Evolutionary conservation across 2,329 filamentous ascomycete genomes (phyloP), one percentile per base, ranked within the genome.

Genomic region (Zymoseptoria tritici): DNA sequence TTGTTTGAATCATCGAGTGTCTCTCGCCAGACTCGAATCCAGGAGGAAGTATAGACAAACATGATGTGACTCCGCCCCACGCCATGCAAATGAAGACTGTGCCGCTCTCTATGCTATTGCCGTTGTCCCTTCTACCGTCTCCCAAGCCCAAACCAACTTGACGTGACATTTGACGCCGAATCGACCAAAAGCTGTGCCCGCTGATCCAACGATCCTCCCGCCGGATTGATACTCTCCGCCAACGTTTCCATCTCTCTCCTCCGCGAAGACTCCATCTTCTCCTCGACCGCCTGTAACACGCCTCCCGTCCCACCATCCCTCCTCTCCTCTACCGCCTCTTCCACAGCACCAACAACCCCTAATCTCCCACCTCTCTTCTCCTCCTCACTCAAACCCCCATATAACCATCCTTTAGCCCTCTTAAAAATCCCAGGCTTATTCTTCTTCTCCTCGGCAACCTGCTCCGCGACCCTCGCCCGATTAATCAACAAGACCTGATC

Each of bases 381-480:
- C 58, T 74, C 74, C 59, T 71, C 64, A n/a, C 67, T 64, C 54
- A 72, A 52, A 1, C 70, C 71, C 9, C 70, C 66, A 53, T 72
- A 75, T 19, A 76, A 31, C 56, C 61, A 69, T 49, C 67, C 68
- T 52, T 68, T 72, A 19, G 68, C 66, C 53, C 69, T 65, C 62
- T 70, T 71, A 55, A 75, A 71, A 52, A 75, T 63, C 8, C 74
- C 74, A 26, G 72, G 72, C 61, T 70, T 65, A 51, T 71, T 70
- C 68, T 70, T 70, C 60, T 70, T 71, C 42, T 66, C 68, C 51
- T 66, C 65, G 52, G 85, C 83, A 50, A 80, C 78, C 66, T 82
- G 82, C 64, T 86, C 78, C 55, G 83, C 80, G 70, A 88, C 86
- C 13, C 87, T 78, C 71, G 91, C 87, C 71, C 76, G 74, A 53